Conservation (phyloP, 2,329 filamentous ascomycete genomes). For the Uncinocarpus reesii region DNA sequence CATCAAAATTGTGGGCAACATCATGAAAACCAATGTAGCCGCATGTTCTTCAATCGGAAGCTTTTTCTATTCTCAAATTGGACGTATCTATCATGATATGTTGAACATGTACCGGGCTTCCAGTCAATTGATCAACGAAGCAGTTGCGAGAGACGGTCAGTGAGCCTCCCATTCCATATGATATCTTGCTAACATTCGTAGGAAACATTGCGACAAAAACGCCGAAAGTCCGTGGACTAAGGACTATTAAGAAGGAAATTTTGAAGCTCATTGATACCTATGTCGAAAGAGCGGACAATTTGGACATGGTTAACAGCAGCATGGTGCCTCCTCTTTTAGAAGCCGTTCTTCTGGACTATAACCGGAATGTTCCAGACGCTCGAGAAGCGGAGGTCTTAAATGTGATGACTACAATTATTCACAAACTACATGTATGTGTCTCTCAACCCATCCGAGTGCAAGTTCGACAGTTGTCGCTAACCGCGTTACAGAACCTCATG, state of each 20-base stretch:
- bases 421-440: constrained; percentile 82
- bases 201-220: constrained; percentile 92
- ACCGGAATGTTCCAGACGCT: constrained; percentile 89
- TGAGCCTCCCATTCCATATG: constrained; percentile 4
- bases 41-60: constrained; percentile 91
- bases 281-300: constrained; percentile 92
- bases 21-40: constrained; percentile 99
- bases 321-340: constrained; percentile 95
- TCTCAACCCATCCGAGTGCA: constrained; percentile 38
- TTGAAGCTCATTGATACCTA: constrained; percentile 97
- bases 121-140: constrained; percentile 90
- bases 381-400: constrained; percentile 93
- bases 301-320: constrained; percentile 82
- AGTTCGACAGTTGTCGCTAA: too few species aligned
- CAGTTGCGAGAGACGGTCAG: constrained; percentile 70
- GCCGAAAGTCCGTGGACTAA: constrained; percentile 84
- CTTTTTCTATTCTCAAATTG: constrained; percentile 97
- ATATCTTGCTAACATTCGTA: constrained; percentile 28
- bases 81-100: constrained; percentile 96
- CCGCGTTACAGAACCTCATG: constrained; percentile 64
- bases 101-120: constrained; percentile 97
- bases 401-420: constrained; percentile 95
- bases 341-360: constrained; percentile 89
- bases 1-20: constrained; percentile 97
- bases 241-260: constrained; percentile 99